Conservation (phyloP, 495 filamentous ascomycete species). For the Aspergillus avenaceus region DNA sequence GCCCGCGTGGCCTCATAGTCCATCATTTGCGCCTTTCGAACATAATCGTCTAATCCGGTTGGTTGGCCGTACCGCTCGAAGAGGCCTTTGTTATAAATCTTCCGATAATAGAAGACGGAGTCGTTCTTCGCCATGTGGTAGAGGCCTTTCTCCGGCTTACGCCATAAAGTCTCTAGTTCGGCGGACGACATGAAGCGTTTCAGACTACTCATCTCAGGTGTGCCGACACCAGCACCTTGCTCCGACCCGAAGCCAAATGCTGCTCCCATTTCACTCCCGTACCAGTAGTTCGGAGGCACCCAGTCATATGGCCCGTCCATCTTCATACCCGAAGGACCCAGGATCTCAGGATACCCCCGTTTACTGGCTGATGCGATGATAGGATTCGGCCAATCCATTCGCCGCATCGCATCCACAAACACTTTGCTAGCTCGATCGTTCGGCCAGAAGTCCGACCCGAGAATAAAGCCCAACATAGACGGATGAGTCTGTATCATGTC, state of each 20-base stretch:
- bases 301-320: constrained; percentile 69
- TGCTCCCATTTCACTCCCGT: constrained; percentile 45
- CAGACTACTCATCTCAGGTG: constrained; percentile 52
- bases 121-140: constrained; percentile 57
- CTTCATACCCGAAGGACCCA: constrained; percentile 58
- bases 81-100: constrained; percentile 53
- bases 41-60: constrained; percentile 49
- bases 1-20: constrained; percentile 62
- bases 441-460: constrained; percentile 62
- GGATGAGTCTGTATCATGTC: constrained; percentile 57
- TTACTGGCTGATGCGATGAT: constrained; percentile 55
- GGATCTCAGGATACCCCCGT: constrained; percentile 45
- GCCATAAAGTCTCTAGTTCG: constrained; percentile 55
- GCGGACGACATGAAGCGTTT: constrained; percentile 46
- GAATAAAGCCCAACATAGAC: constrained; percentile 50
- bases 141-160: constrained; percentile 41
- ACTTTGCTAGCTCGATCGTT: constrained; percentile 49
- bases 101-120: constrained; percentile 50
- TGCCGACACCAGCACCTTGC: constrained; percentile 57
- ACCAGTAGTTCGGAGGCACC: constrained; percentile 65
- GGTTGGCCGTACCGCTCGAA: constrained; percentile 52
- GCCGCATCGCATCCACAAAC: constrained; percentile 46
- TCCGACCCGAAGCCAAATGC: constrained; percentile 64
- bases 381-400: constrained; percentile 53
- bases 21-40: constrained; percentile 51